Conservation (phyloP, 2,329 filamentous ascomycete species). For the Coleophoma eucalyptorum region DNA sequence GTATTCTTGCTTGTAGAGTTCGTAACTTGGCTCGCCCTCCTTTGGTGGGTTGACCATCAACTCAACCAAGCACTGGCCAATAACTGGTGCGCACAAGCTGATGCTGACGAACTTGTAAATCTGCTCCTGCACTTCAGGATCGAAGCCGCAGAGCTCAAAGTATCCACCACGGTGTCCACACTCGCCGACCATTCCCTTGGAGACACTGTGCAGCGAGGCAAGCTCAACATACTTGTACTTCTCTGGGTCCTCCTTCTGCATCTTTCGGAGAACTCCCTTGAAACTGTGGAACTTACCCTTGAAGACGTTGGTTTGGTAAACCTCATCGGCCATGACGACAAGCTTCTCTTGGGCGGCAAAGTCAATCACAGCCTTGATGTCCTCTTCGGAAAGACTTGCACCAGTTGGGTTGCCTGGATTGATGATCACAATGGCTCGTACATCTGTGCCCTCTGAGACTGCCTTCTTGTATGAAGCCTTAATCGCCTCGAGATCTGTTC, state of each 20-base stretch:
- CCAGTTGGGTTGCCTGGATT: constrained; percentile 98
- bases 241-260: constrained; percentile 72
- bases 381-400: constrained; percentile 72
- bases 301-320: constrained; percentile 99
- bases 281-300: constrained; percentile 91
- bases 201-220: constrained; percentile 86
- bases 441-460: constrained; percentile 72
- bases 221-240: constrained; percentile 85
- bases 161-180: constrained; percentile 97
- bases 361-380: constrained; percentile 81
- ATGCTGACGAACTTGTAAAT: constrained; percentile 99
- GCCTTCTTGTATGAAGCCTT: constrained; percentile 70
- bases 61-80: constrained; percentile 95
- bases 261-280: constrained; percentile 78
- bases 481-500: constrained; percentile 80
- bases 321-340: constrained; percentile 91
- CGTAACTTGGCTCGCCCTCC: constrained; percentile 77
- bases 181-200: constrained; percentile 98
- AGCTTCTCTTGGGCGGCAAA: constrained; percentile 82
- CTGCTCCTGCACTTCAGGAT: constrained; percentile 79
- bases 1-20: constrained; percentile 83
- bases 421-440: constrained; percentile 93
- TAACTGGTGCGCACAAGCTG: constrained; percentile 90
- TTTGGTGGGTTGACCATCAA: constrained; percentile 95
- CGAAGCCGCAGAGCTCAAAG: constrained; percentile 92